Evolutionary conservation across 164 flowering plant genomes (phyloP).

Genomic region (Vitis amurensis): DNA sequence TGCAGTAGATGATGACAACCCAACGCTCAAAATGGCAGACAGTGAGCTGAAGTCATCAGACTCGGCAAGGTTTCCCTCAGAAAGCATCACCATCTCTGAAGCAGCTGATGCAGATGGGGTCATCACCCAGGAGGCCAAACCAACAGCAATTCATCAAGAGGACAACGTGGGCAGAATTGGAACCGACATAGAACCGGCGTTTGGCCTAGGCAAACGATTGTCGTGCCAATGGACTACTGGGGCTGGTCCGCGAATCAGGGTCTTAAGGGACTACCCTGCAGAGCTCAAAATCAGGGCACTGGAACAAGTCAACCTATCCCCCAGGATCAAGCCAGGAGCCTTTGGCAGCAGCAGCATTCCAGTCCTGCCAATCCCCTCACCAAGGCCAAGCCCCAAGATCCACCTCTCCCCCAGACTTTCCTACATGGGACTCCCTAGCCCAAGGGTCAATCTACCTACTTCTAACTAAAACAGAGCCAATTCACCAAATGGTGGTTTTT

Average conservation of each 20-base stretch:
- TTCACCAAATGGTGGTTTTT: not conserved
- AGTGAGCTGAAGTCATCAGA: not conserved
- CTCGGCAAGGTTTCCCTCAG: too few relatives aligned
- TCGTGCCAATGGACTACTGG: slow-evolving; percentile 38
- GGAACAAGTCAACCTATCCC: slow-evolving; percentile 31
- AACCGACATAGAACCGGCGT: not conserved
- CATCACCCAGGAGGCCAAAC: too few relatives aligned
- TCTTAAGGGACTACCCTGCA: slow-evolving; percentile 36
- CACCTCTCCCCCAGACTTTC: slow-evolving; percentile 27
- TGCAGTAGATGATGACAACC: slow-evolving; percentile 39
- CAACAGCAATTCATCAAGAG: too few relatives aligned
- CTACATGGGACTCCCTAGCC: slow-evolving; percentile 17
- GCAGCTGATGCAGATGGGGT: too few relatives aligned
- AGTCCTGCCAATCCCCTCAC: slow-evolving; percentile 28
- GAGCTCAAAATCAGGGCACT: slow-evolving; percentile 27
- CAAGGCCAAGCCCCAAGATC: slow-evolving; percentile 27
- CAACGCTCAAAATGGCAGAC: not conserved
- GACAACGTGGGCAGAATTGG: too few relatives aligned
- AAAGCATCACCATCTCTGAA: too few relatives aligned
- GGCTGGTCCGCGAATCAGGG: slow-evolving; percentile 33
- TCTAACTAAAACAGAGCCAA: not conserved
- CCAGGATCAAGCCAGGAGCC: slow-evolving; percentile 6
- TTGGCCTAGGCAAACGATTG: slow-evolving; percentile 9
- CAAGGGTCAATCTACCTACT: not conserved
- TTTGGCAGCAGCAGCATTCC: not conserved